phyloP scores from a whole-genome alignment of 192 early-diverging fungal species.

The Martensiomyces pterosporus region DNA sequence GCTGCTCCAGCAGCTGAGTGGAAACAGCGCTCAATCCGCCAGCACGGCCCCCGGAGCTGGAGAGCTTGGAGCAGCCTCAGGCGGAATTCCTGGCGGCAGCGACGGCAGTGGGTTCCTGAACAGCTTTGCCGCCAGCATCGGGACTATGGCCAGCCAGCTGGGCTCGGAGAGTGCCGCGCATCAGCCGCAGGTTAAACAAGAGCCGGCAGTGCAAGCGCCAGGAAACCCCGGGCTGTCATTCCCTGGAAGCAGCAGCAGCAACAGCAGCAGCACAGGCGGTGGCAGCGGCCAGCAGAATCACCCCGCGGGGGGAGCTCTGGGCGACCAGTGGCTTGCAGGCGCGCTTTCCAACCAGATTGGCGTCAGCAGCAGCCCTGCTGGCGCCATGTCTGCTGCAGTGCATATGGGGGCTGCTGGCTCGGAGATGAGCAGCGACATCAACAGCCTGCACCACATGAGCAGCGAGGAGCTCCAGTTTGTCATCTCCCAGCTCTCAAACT shows the following conservation, averaged over 20 bases:
- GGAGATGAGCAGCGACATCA: no score
- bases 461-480: constrained; percentile 7
- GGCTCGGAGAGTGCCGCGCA: constrained; percentile 15
- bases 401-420: no score
- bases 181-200: not conserved
- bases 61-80: not conserved
- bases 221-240: no score
- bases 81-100: not conserved
- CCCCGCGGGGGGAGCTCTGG: no score
- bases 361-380: not conserved
- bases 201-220: not conserved
- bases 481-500: not conserved
- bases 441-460: constrained; percentile 3
- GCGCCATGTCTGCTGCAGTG: not conserved
- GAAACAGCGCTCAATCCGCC: not conserved
- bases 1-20: constrained; percentile 41
- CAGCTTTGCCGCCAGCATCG: constrained; percentile 46
- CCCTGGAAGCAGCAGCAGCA: not conserved
- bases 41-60: not conserved
- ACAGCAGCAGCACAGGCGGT: constrained; percentile 3
- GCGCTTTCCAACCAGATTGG: constrained; percentile 1
- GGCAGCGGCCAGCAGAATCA: not conserved
- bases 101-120: constrained; percentile 42
- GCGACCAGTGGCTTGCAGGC: not conserved
- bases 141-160: constrained; percentile 38